phyloP scores from a whole-genome alignment of 495 filamentous ascomycete species.

The Trichoderma gamsii region DNA sequence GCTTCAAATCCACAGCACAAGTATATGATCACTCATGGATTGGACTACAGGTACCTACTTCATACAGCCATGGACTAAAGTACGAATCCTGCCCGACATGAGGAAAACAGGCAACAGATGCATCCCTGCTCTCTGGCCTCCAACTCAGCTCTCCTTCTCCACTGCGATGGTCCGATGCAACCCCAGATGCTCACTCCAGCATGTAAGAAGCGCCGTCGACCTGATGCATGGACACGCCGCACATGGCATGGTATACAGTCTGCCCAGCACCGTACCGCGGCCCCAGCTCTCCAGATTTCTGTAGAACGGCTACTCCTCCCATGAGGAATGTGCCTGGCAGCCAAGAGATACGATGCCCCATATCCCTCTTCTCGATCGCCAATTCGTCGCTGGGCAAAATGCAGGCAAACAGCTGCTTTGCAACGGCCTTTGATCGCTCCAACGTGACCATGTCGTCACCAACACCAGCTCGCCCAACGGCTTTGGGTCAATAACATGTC shows the following conservation, averaged over 20 bases:
- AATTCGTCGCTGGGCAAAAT: background rate
- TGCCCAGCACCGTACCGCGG: background rate
- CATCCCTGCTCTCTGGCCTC: background rate
- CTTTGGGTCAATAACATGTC: background rate
- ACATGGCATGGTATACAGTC: slow-evolving; percentile 9
- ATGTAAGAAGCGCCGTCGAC: background rate
- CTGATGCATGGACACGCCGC: background rate
- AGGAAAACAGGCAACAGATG: background rate
- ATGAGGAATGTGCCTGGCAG: background rate
- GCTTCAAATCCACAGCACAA: too few species aligned
- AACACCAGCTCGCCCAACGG: background rate
- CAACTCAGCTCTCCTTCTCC: slow-evolving; percentile 7
- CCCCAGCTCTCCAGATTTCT: background rate
- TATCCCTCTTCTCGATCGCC: background rate
- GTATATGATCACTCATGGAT: too few species aligned
- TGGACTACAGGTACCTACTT: too few species aligned
- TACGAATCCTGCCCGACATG: background rate
- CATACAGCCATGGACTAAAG: background rate
- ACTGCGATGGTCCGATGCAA: slow-evolving; percentile 9
- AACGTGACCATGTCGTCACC: background rate
- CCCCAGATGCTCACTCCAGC: background rate
- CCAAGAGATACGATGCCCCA: background rate
- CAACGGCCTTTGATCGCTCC: background rate
- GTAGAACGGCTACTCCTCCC: background rate
- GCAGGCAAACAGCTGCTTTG: background rate